phyloP scores from a whole-genome alignment of 129 eudicot species.

The Logfia minima region DNA sequence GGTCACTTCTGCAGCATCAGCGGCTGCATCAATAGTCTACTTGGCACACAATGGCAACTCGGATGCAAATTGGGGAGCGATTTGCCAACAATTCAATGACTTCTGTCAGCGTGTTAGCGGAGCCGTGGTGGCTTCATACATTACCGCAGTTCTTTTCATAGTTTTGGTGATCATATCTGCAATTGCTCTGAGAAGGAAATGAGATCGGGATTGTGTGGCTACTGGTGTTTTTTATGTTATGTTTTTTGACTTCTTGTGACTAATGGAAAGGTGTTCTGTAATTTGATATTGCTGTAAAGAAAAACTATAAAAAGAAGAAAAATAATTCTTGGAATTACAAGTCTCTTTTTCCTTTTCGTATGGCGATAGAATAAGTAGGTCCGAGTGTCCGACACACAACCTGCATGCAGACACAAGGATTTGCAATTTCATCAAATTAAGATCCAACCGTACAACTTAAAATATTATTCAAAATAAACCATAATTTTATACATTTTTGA shows the following conservation, averaged over 20 bases:
- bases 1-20: constrained; percentile 62
- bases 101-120: constrained; percentile 77
- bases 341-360: not conserved
- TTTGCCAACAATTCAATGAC: constrained; percentile 67
- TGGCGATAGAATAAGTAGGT: not conserved
- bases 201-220: constrained; percentile 3
- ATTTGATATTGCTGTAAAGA: not conserved
- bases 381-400: no score
- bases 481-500: constrained; percentile 75
- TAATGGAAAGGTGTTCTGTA: constrained; percentile 19
- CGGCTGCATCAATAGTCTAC: constrained; percentile 78
- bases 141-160: constrained; percentile 54
- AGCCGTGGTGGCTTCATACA: constrained; percentile 80
- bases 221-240: not conserved
- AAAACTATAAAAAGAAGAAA: not conserved
- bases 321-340: not conserved
- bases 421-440: no score
- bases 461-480: not conserved
- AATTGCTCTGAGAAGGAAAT: constrained; percentile 51
- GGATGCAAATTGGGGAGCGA: constrained; percentile 63
- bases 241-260: constrained; percentile 7
- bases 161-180: constrained; percentile 68
- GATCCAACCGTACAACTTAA: no score
- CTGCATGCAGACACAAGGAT: no score
- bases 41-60: constrained; percentile 59